phyloP scores from a whole-genome alignment of 495 filamentous ascomycete genomes.

The Amniculicola lignicola region DNA sequence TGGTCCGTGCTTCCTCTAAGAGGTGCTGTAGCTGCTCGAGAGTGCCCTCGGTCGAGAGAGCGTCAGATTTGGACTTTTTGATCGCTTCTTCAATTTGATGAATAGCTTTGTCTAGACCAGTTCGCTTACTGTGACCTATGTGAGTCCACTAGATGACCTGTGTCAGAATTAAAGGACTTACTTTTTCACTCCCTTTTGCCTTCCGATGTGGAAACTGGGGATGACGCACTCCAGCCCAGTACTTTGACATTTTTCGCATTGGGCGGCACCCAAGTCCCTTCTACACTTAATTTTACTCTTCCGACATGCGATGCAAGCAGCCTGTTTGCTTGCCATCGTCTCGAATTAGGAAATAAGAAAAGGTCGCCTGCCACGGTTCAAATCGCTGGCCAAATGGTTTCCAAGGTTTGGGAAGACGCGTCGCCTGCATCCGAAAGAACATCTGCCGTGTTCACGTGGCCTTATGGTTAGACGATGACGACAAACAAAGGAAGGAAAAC shows the following conservation, averaged over 20 bases:
- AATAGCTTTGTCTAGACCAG: slow-evolving; percentile 68
- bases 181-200: slow-evolving; percentile 75
- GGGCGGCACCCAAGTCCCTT: slow-evolving; percentile 47
- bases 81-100: slow-evolving; percentile 71
- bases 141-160: not conserved
- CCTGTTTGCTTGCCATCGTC: slow-evolving; percentile 13
- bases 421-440: too few relatives aligned
- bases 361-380: too few relatives aligned
- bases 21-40: slow-evolving; percentile 28
- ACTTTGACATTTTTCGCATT: slow-evolving; percentile 63
- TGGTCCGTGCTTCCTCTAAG: slow-evolving; percentile 24
- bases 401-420: too few relatives aligned
- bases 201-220: slow-evolving; percentile 65
- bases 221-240: slow-evolving; percentile 56
- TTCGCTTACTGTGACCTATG: slow-evolving; percentile 58
- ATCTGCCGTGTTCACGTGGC: too few relatives aligned
- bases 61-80: slow-evolving; percentile 57
- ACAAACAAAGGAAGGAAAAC: too few relatives aligned
- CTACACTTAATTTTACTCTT: slow-evolving; percentile 32
- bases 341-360: too few relatives aligned
- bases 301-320: slow-evolving; percentile 11
- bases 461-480: too few relatives aligned
- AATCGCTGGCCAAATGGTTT: too few relatives aligned
- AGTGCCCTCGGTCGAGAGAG: slow-evolving; percentile 44
- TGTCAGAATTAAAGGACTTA: slow-evolving; percentile 42